A percentile compares a stretch with the other conserved stretches of the same genome.
Conservation (phyloP, 2,329 filamentous ascomycete genomes). For the Penicillium hesseltinei region DNA sequence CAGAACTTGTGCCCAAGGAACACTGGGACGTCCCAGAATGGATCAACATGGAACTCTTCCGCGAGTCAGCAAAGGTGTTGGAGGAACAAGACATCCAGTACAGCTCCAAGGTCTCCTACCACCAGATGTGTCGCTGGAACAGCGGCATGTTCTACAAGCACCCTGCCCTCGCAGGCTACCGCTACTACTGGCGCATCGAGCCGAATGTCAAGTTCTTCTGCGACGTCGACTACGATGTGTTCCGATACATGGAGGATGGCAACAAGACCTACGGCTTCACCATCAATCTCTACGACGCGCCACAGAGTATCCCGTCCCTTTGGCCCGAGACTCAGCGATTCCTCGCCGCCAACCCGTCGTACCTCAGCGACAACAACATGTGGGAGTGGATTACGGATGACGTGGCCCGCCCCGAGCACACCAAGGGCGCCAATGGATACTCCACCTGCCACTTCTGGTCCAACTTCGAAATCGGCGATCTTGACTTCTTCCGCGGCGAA, state of each 20-base stretch:
- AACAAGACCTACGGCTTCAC: conserved; percentile 99
- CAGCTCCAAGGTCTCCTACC: conserved; percentile 82
- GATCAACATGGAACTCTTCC: conserved; percentile 85
- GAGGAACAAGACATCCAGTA: conserved; percentile 87
- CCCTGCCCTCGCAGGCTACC: conserved; percentile 73
- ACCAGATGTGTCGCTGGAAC: conserved; percentile 99
- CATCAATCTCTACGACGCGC: conserved; percentile 92
- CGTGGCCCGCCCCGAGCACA: conserved; percentile 72
- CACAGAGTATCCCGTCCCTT: conserved; percentile 77
- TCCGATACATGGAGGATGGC: conserved; percentile 95
- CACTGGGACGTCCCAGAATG: conserved; percentile 91
- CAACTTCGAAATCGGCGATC: conserved; percentile 94
- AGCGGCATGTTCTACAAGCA: conserved; percentile 97
- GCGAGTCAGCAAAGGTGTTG: conserved; percentile 79
- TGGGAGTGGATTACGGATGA: conserved; percentile 84
- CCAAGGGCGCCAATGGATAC: conserved; percentile 81
- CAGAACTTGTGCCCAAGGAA: conserved; percentile 86
- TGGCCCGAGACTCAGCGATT: conserved; percentile 98
- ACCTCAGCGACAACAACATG: conserved; percentile 80
- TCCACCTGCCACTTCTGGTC: conserved; percentile 99
- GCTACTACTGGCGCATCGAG: conserved; percentile 98
- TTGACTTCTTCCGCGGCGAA: conserved; percentile 88
- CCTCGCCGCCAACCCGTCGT: conserved; percentile 76
- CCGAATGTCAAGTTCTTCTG: conserved; percentile 99
- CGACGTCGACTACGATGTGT: conserved; percentile 96